These are phyloP conservation scores for Senna tora DNA, from an alignment of 306 rosid genomes.

Conservation along the genomic window DNA sequence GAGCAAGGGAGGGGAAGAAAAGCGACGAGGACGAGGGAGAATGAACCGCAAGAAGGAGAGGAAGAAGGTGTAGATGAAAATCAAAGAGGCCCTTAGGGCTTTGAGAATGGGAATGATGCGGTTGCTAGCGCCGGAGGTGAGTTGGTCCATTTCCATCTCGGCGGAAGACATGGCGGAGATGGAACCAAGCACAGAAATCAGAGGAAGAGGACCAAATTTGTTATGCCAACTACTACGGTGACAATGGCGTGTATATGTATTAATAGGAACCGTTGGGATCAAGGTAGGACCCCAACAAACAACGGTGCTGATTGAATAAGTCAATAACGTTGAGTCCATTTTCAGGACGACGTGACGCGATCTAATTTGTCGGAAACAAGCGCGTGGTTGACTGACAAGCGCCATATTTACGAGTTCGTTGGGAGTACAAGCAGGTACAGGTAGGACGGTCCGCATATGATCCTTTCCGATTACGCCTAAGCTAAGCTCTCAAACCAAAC, in stretches of 20 bases:
- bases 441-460: neutral
- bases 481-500: neutral
- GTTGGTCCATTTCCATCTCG: constrained; percentile 75
- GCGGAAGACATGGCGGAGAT: constrained; percentile 54
- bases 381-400: neutral
- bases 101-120: constrained; percentile 88
- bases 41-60: constrained; percentile 60
- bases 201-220: neutral
- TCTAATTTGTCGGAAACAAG: neutral
- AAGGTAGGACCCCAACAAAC: neutral
- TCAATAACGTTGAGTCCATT: neutral
- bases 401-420: neutral
- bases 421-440: neutral
- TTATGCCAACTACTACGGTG: too few relatives aligned
- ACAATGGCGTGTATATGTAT: neutral
- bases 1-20: constrained; percentile 15
- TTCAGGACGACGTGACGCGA: neutral
- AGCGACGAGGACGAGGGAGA: constrained; percentile 66
- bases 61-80: constrained; percentile 64
- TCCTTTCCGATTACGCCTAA: neutral
- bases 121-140: constrained; percentile 98
- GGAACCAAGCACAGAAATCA: neutral
- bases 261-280: neutral
- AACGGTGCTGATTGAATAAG: neutral
- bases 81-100: constrained; percentile 56